phyloP scores from a whole-genome alignment of 2,329 filamentous ascomycete species.

The Pseudogymnoascus sp. region DNA sequence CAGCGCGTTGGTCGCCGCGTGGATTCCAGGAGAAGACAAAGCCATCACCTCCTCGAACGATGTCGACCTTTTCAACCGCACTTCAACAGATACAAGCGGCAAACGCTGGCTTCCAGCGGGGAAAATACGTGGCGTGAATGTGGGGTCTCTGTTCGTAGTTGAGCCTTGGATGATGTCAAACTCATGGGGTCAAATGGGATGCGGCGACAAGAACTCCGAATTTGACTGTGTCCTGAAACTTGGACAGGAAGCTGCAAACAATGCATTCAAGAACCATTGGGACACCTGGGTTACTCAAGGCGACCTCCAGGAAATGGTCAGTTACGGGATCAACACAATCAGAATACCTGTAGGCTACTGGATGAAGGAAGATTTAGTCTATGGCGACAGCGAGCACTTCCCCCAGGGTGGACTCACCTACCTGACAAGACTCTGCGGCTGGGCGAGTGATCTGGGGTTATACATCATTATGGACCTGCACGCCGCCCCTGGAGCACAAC shows the following conservation, averaged over 20 bases:
- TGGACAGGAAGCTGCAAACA: slow-evolving; percentile 37
- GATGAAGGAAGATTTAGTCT: slow-evolving; percentile 39
- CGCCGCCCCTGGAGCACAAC: slow-evolving; percentile 39
- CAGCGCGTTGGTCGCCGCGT: slow-evolving; percentile 10
- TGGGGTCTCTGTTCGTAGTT: slow-evolving; percentile 40
- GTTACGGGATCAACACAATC: slow-evolving; percentile 40
- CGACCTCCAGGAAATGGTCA: slow-evolving; percentile 37
- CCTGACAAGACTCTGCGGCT: slow-evolving; percentile 36
- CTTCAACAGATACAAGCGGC: neutral
- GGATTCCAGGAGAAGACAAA: slow-evolving; percentile 16
- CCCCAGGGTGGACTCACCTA: slow-evolving; percentile 38
- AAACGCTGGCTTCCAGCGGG: slow-evolving; percentile 17
- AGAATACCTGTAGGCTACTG: slow-evolving; percentile 44
- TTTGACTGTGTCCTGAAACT: slow-evolving; percentile 40
- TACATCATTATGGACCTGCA: slow-evolving; percentile 45
- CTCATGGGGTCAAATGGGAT: slow-evolving; percentile 39
- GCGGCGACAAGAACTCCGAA: slow-evolving; percentile 32
- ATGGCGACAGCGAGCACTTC: slow-evolving; percentile 37
- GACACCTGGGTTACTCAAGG: slow-evolving; percentile 38
- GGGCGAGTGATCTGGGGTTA: slow-evolving; percentile 36
- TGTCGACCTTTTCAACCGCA: slow-evolving; percentile 14
- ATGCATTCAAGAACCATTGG: slow-evolving; percentile 39
- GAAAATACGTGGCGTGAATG: slow-evolving; percentile 42
- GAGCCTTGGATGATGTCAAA: slow-evolving; percentile 39
- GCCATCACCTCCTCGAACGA: slow-evolving; percentile 11